A percentile compares a stretch with the other conserved stretches of the same genome.
Conservation (phyloP, 495 filamentous ascomycete species). For the Penicillium salamii region DNA sequence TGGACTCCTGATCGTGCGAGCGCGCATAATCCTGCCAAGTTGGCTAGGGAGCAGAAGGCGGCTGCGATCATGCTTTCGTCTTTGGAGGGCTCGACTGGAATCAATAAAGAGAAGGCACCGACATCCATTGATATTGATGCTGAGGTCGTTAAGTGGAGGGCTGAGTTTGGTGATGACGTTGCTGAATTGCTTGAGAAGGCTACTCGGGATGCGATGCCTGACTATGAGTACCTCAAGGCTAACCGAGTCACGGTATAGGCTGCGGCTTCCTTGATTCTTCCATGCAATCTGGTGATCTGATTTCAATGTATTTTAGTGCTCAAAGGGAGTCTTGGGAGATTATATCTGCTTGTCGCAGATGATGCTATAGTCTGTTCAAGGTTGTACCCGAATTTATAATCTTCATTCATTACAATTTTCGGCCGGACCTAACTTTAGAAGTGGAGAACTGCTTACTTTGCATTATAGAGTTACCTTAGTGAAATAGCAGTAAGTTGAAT, state of each 20-base stretch:
- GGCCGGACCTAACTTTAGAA: no score
- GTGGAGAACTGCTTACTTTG: no score
- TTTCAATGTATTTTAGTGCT: no score
- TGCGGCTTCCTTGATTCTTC: no score
- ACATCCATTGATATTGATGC: slow-evolving; percentile 32
- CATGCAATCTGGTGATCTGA: no score
- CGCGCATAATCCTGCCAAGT: not conserved
- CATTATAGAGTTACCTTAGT: no score
- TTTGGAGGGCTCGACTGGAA: slow-evolving; percentile 30
- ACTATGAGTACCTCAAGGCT: slow-evolving; percentile 46
- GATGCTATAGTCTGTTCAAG: no score
- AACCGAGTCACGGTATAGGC: slow-evolving; percentile 16
- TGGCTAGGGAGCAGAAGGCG: not conserved
- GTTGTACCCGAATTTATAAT: no score
- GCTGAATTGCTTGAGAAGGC: slow-evolving; percentile 27
- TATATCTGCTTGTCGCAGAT: no score
- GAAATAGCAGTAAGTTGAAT: no score
- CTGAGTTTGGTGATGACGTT: slow-evolving; percentile 17
- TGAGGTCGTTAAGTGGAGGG: slow-evolving; percentile 28
- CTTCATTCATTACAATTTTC: no score
- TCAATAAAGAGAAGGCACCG: slow-evolving; percentile 33
- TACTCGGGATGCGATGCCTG: slow-evolving; percentile 40
- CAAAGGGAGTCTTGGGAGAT: no score
- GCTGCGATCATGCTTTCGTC: slow-evolving; percentile 30
- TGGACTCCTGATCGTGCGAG: not conserved